A percentile compares a stretch with the other conserved stretches of the same genome.
These are phyloP conservation scores for Pseudohalonectria lignicola DNA, from an alignment of 2,329 filamentous ascomycete species.

Conservation along the genomic window DNA sequence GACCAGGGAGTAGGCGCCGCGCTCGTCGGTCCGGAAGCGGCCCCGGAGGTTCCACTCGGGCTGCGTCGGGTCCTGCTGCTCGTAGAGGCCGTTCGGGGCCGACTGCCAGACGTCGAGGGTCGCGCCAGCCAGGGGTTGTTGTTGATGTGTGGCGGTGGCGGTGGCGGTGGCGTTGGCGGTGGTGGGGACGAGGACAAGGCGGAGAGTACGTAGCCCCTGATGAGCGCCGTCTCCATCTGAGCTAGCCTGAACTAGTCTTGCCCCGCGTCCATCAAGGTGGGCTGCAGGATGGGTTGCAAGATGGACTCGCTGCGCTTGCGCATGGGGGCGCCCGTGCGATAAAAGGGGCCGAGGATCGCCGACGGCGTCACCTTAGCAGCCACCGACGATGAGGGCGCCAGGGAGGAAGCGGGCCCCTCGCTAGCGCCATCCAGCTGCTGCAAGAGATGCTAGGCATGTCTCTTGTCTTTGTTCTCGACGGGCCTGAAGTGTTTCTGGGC, in stretches of 20 bases:
- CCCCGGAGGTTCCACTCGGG: conserved; percentile 65
- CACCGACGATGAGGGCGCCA: too few relatives aligned
- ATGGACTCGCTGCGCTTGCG: conserved; percentile 48
- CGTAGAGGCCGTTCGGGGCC: conserved; percentile 37
- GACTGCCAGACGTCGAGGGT: conserved; percentile 55
- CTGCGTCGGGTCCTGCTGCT: conserved; percentile 35
- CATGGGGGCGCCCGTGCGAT: conserved; percentile 50
- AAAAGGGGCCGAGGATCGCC: conserved; percentile 61
- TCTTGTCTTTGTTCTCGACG: too few relatives aligned
- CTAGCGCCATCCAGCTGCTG: too few relatives aligned
- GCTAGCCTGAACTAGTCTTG: too few relatives aligned
- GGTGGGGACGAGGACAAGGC: conserved; percentile 12
- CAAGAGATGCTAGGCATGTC: too few relatives aligned
- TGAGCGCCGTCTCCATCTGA: conserved; percentile 41
- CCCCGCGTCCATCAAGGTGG: too few relatives aligned
- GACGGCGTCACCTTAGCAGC: conserved; percentile 39
- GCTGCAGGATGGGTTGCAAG: conserved; percentile 30
- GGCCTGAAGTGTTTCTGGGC: too few relatives aligned
- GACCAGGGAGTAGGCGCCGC: conserved; percentile 54
- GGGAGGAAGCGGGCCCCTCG: too few relatives aligned
- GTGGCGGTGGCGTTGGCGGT: too few relatives aligned
- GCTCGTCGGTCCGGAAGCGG: conserved; percentile 54
- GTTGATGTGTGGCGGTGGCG: too few relatives aligned
- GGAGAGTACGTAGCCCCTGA: conserved; percentile 44
- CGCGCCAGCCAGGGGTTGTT: conserved; percentile 42